A percentile compares a stretch with the other conserved stretches of the same genome.
Conservation (phyloP, 495 filamentous ascomycete species). For the Trichoderma reesei region DNA sequence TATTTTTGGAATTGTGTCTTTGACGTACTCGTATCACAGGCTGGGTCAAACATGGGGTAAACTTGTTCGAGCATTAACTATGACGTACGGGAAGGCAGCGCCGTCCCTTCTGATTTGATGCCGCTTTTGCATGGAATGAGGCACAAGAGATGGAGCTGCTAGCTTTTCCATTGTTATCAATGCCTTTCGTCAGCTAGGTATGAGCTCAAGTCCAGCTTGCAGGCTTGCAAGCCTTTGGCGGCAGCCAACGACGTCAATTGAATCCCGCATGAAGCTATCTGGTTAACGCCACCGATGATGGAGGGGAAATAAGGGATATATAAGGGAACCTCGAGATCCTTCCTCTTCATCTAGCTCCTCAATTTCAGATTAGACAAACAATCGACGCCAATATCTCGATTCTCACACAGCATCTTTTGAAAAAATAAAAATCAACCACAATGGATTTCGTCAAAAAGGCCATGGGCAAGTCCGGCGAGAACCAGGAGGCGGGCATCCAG, state of each 20-base stretch:
- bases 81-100: neutral
- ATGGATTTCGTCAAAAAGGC: slow-evolving; percentile 12
- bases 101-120: neutral
- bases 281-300: too few relatives aligned
- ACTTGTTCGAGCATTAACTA: neutral
- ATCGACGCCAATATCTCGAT: too few relatives aligned
- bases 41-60: too few relatives aligned
- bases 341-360: too few relatives aligned
- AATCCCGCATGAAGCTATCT: neutral
- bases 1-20: too few relatives aligned
- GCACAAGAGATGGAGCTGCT: neutral
- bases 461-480: neutral
- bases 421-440: neutral
- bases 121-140: neutral
- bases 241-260: neutral
- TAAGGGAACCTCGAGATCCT: too few relatives aligned
- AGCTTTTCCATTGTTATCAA: neutral
- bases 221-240: too few relatives aligned
- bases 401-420: too few relatives aligned
- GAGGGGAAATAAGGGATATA: neutral
- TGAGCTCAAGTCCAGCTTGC: neutral
- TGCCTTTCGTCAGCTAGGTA: neutral
- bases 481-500: too few relatives aligned
- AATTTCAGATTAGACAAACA: neutral
- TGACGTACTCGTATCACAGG: too few relatives aligned